Evolutionary conservation across 2,329 filamentous ascomycete species (phyloP).

Genomic region (Cryphonectria parasitica): DNA sequence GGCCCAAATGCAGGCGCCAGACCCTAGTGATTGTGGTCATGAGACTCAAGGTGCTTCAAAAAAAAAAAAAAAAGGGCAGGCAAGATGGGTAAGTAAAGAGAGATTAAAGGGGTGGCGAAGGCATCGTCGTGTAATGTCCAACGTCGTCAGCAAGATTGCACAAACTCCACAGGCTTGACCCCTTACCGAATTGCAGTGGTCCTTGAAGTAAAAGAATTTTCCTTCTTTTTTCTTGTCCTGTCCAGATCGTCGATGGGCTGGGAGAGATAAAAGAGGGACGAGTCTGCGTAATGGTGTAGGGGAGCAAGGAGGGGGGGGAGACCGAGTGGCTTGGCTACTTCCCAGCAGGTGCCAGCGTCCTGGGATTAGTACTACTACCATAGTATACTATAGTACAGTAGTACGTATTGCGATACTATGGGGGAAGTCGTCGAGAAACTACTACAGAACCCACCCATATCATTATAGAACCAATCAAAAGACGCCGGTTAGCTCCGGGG

Average conservation of each 20-base stretch:
- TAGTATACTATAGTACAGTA: background rate
- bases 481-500: constrained; percentile 9
- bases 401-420: background rate
- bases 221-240: background rate
- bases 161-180: constrained; percentile 1
- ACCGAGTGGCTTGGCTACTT: background rate
- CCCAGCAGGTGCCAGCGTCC: background rate
- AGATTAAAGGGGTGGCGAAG: constrained; percentile 8
- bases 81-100: background rate
- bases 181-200: background rate
- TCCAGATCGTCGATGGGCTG: background rate
- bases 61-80: background rate
- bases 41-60: constrained; percentile 2
- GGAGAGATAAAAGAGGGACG: background rate
- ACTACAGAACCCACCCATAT: background rate
- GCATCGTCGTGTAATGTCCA: background rate
- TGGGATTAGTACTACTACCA: background rate
- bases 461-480: constrained; percentile 6
- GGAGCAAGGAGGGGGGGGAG: background rate
- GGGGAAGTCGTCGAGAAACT: constrained; percentile 3
- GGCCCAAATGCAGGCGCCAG: background rate
- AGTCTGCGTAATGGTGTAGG: background rate
- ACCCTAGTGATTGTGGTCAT: background rate
- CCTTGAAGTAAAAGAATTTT: background rate
- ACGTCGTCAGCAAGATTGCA: constrained; percentile 1